These are phyloP conservation scores for Solanum sitiens DNA, from an alignment of 257 asterid genomes.

Conservation along the genomic window DNA sequence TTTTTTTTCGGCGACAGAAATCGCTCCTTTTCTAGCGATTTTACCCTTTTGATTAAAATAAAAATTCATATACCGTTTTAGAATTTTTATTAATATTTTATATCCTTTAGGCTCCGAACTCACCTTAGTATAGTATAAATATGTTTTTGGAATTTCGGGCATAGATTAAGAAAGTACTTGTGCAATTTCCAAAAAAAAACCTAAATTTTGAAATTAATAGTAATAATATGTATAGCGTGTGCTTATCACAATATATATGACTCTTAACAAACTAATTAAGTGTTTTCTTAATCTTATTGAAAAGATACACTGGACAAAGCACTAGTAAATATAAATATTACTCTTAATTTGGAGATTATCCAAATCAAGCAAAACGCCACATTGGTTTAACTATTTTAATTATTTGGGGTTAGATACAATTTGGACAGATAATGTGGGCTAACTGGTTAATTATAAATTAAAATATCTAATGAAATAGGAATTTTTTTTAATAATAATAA, in stretches of 20 bases:
- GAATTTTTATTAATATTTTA: too few species aligned
- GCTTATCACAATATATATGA: not conserved
- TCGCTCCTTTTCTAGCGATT: too few species aligned
- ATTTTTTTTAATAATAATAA: not conserved
- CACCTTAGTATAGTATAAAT: too few species aligned
- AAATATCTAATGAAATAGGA: not conserved
- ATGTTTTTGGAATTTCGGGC: too few species aligned
- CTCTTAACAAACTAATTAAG: not conserved
- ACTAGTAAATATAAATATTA: not conserved
- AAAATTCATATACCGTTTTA: too few species aligned
- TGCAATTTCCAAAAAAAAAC: not conserved
- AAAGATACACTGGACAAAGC: not conserved
- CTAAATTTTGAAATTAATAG: not conserved
- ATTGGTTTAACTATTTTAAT: not conserved
- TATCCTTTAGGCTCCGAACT: too few species aligned
- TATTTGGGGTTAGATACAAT: not conserved
- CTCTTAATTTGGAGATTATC: not conserved
- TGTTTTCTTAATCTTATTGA: not conserved
- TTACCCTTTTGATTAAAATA: too few species aligned
- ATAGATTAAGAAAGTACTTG: too few species aligned
- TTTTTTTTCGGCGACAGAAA: too few species aligned
- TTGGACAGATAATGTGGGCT: not conserved
- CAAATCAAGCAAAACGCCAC: not conserved
- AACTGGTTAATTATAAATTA: not conserved
- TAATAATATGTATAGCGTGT: not conserved